These are phyloP conservation scores for Lasiodiplodia citricola DNA, from an alignment of 2,329 filamentous ascomycete species.

Conservation along the genomic window DNA sequence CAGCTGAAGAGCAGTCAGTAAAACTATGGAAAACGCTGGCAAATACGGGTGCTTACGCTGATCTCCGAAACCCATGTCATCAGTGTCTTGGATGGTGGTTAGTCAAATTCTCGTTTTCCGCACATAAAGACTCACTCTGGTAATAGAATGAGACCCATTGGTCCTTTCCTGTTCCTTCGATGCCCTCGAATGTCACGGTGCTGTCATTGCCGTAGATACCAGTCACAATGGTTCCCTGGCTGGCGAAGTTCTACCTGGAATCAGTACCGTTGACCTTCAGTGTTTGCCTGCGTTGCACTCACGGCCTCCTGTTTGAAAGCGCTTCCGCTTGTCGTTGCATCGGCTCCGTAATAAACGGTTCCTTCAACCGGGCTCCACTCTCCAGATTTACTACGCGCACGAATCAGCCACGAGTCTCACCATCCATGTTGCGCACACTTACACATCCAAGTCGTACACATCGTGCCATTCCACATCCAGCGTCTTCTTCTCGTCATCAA, in stretches of 20 bases:
- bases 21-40: background rate
- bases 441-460: constrained; percentile 61
- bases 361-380: constrained; percentile 55
- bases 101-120: background rate
- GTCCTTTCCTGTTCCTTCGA: constrained; percentile 57
- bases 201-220: constrained; percentile 62
- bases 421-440: constrained; percentile 9
- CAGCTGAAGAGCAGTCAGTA: constrained; percentile 39
- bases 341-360: constrained; percentile 53
- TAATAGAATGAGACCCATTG: constrained; percentile 66
- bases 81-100: constrained; percentile 46
- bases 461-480: constrained; percentile 60
- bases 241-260: constrained; percentile 50
- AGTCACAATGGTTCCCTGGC: constrained; percentile 54
- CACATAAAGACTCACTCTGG: constrained; percentile 44
- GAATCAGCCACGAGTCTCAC: background rate
- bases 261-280: background rate
- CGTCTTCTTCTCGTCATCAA: constrained; percentile 59
- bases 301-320: constrained; percentile 61
- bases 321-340: constrained; percentile 53
- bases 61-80: constrained; percentile 65
- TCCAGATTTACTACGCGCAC: constrained; percentile 48
- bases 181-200: constrained; percentile 57
- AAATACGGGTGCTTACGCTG: constrained; percentile 37
- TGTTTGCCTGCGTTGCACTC: constrained; percentile 7